phyloP scores from a whole-genome alignment of 768 basidiomycete species.

The Gymnopilus dilepis region DNA sequence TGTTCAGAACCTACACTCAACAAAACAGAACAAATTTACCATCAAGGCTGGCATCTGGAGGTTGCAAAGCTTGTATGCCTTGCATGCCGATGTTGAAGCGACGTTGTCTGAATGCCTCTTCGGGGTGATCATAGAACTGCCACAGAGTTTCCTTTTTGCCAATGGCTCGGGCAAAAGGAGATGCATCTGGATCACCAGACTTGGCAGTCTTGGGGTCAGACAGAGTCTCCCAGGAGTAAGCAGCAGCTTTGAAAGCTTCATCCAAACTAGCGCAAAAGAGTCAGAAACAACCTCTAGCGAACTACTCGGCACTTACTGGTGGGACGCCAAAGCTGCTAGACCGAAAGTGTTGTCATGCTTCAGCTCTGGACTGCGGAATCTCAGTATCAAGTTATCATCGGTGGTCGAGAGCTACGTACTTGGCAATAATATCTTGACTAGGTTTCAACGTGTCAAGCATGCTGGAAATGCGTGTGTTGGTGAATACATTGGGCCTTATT shows the following conservation, averaged over 20 bases:
- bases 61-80: slow-evolving; percentile 24
- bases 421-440: slow-evolving; percentile 28
- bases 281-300: not conserved
- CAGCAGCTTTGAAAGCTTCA: slow-evolving; percentile 30
- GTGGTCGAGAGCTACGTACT: slow-evolving; percentile 23
- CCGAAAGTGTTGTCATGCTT: slow-evolving; percentile 36
- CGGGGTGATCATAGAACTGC: slow-evolving; percentile 27
- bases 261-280: slow-evolving; percentile 23
- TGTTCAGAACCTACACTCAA: not conserved
- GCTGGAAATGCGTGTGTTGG: slow-evolving; percentile 40
- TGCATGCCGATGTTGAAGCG: slow-evolving; percentile 33
- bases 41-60: slow-evolving; percentile 22
- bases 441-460: slow-evolving; percentile 37
- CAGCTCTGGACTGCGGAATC: slow-evolving; percentile 25
- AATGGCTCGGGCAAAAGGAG: slow-evolving; percentile 27
- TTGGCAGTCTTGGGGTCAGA: slow-evolving; percentile 26
- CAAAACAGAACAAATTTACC: slow-evolving; percentile 15
- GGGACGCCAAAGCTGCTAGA: slow-evolving; percentile 31
- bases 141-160: slow-evolving; percentile 23
- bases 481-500: slow-evolving; percentile 39
- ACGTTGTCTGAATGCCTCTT: slow-evolving; percentile 32
- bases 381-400: not conserved
- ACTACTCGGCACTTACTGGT: slow-evolving; percentile 22
- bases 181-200: slow-evolving; percentile 22
- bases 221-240: slow-evolving; percentile 33